Conservation (phyloP, 1,284 basidiomycete species). For the Trichosporon coremiiforme region DNA sequence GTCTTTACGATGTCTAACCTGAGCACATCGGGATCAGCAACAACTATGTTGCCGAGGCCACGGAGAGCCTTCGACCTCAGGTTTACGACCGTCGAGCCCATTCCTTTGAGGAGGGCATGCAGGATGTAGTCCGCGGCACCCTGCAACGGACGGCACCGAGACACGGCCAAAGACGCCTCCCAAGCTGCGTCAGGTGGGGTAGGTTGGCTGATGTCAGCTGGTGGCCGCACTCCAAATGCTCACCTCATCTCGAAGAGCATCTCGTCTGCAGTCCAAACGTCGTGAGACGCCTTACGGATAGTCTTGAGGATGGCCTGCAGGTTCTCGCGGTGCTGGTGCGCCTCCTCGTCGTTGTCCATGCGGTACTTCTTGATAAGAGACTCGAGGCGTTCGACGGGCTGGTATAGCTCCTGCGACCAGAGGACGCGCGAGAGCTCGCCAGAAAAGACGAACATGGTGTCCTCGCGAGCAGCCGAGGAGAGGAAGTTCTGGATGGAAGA, state of each 20-base stretch:
- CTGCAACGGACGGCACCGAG: slow-evolving; percentile 70
- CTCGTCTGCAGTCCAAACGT: slow-evolving; percentile 44
- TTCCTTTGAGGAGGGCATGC: slow-evolving; percentile 68
- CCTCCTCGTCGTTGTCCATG: slow-evolving; percentile 35
- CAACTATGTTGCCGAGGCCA: slow-evolving; percentile 80
- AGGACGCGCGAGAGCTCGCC: slow-evolving; percentile 42
- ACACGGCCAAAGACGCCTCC: slow-evolving; percentile 67
- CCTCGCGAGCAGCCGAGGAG: slow-evolving; percentile 37
- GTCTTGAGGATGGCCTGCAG: slow-evolving; percentile 35
- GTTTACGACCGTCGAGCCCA: slow-evolving; percentile 79
- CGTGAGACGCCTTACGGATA: slow-evolving; percentile 34
- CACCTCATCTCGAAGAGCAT: slow-evolving; percentile 45
- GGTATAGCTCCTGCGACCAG: slow-evolving; percentile 48
- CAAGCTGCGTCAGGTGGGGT: slow-evolving; percentile 38
- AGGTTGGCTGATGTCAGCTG: slow-evolving; percentile 39
- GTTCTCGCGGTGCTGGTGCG: slow-evolving; percentile 34
- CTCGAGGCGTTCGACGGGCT: slow-evolving; percentile 34
- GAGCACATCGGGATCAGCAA: slow-evolving; percentile 78
- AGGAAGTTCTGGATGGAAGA: slow-evolving; percentile 59
- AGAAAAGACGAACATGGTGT: slow-evolving; percentile 42
- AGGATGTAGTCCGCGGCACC: slow-evolving; percentile 79
- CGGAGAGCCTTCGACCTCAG: slow-evolving; percentile 87
- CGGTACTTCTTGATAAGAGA: slow-evolving; percentile 42
- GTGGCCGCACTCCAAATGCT: slow-evolving; percentile 2
- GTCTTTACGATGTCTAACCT: slow-evolving; percentile 71